Evolutionary conservation across 148 eudicot species (phyloP).

Genomic region (Gaultheria prostrata): DNA sequence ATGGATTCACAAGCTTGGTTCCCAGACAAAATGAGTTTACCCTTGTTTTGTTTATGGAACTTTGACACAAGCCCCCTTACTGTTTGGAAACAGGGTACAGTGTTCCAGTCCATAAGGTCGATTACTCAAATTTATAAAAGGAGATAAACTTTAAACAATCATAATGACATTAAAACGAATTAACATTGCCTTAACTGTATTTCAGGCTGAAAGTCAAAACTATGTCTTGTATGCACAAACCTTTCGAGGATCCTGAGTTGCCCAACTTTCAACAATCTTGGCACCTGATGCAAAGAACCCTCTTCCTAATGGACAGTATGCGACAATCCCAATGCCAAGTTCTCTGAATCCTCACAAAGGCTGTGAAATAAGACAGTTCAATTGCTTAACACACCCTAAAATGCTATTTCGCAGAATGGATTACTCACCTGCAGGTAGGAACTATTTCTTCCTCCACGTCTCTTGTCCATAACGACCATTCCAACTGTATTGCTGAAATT

Average conservation of each 20-base stretch:
- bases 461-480: conserved; percentile 26
- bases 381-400: neutral
- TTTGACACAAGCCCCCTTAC: too few relatives aligned
- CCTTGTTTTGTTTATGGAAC: too few relatives aligned
- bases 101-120: too few relatives aligned
- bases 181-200: neutral
- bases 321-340: conserved; percentile 24
- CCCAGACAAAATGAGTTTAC: too few relatives aligned
- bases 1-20: too few relatives aligned
- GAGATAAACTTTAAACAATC: neutral
- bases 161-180: neutral
- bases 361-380: neutral
- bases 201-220: neutral
- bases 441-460: conserved; percentile 20
- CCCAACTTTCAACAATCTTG: conserved; percentile 8
- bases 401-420: neutral
- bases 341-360: conserved; percentile 10
- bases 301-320: conserved; percentile 19
- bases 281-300: conserved; percentile 16
- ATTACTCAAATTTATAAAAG: neutral
- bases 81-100: too few relatives aligned
- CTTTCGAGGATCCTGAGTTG: conserved; percentile 13
- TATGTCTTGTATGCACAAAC: neutral
- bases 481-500: conserved; percentile 19
- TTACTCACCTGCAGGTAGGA: conserved; percentile 25